Percentiles rank a stretch among this genome's conserved stretches.
These are phyloP conservation scores for Boechera stricta DNA, from an alignment of 345 rosid genomes.

Conservation along the genomic window DNA sequence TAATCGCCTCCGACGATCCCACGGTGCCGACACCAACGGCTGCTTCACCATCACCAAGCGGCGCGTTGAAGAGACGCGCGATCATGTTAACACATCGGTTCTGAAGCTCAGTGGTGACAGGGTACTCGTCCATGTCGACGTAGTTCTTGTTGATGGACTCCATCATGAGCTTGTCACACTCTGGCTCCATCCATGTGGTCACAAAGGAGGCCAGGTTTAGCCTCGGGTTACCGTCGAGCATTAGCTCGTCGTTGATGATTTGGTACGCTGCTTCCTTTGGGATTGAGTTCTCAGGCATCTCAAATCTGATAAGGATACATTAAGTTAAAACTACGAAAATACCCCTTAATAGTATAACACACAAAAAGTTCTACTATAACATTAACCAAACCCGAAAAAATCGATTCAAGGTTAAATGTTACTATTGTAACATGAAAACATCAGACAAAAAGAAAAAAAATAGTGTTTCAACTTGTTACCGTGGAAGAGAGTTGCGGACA, in stretches of 20 bases:
- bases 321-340: conserved; percentile 5
- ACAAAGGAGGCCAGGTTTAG: conserved; percentile 68
- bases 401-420: too few species aligned
- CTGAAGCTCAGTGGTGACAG: conserved; percentile 71
- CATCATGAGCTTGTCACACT: conserved; percentile 74
- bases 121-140: conserved; percentile 72
- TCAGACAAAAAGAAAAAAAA: background rate
- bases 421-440: background rate
- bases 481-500: conserved; percentile 75
- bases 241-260: conserved; percentile 65
- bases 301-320: conserved; percentile 34
- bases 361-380: too few species aligned
- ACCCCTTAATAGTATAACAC: background rate
- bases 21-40: conserved; percentile 69
- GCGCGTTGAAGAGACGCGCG: conserved; percentile 53
- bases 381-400: too few species aligned
- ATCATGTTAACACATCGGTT: conserved; percentile 55
- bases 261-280: conserved; percentile 71
- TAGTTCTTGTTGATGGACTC: conserved; percentile 65
- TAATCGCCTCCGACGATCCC: conserved; percentile 69
- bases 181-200: conserved; percentile 78
- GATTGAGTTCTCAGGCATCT: conserved; percentile 65
- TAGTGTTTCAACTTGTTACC: conserved; percentile 43
- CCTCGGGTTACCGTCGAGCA: conserved; percentile 71
- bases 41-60: conserved; percentile 58